phyloP scores from a whole-genome alignment of 2,329 filamentous ascomycete genomes.

The Colletotrichum cordylinicola region DNA sequence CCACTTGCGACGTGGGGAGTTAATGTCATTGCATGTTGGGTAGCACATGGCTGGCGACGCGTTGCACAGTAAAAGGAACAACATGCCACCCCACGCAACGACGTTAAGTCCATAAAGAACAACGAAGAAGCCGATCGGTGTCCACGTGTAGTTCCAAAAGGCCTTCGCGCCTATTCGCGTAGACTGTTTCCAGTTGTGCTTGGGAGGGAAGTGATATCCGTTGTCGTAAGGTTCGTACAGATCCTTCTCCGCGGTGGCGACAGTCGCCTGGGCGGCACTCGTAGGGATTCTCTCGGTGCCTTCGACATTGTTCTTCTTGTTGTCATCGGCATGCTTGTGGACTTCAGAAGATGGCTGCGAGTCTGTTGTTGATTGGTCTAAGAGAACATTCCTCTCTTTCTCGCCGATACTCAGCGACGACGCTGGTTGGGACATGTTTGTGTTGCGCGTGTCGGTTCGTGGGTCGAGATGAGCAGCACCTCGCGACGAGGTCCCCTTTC shows the following conservation, averaged over 20 bases:
- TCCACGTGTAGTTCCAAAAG: slow-evolving; percentile 77
- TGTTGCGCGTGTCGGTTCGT: background rate
- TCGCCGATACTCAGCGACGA: background rate
- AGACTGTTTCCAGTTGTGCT: slow-evolving; percentile 64
- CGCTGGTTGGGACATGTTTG: slow-evolving; percentile 1
- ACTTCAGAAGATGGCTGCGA: background rate
- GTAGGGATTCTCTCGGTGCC: slow-evolving; percentile 6
- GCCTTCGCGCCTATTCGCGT: slow-evolving; percentile 62
- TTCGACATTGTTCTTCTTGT: background rate
- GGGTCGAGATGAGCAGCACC: background rate
- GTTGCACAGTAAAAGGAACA: slow-evolving; percentile 84
- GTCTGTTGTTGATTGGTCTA: background rate
- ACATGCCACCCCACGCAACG: slow-evolving; percentile 89
- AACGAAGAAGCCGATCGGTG: slow-evolving; percentile 77
- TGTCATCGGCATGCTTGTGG: background rate
- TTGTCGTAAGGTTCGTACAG: slow-evolving; percentile 45
- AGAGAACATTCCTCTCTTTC: background rate
- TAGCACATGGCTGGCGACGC: slow-evolving; percentile 76
- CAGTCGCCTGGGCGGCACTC: background rate
- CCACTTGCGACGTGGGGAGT: slow-evolving; percentile 82
- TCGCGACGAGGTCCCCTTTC: background rate
- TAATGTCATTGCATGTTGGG: slow-evolving; percentile 72
- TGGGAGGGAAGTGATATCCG: slow-evolving; percentile 70
- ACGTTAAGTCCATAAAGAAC: slow-evolving; percentile 83
- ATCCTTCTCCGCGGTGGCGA: slow-evolving; percentile 10